Evolutionary conservation across 805 yeast genomes (phyloP).

Genomic region (Candida quercuum): DNA sequence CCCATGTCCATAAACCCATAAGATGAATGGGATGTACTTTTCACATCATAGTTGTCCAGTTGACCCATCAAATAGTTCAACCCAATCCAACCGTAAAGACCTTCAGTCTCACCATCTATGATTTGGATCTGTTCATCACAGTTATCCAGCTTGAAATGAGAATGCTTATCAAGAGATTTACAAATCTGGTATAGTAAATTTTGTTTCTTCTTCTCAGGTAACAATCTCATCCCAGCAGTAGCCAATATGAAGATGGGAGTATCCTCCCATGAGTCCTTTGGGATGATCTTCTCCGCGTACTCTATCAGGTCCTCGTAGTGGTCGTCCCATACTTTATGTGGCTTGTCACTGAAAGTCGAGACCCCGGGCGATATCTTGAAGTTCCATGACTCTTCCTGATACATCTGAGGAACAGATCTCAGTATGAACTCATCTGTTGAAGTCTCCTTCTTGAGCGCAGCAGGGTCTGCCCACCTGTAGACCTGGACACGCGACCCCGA

Average conservation of each 20-base stretch:
- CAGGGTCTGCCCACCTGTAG: conserved; percentile 69
- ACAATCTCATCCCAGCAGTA: conserved; percentile 93
- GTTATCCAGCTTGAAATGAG: conserved; percentile 46
- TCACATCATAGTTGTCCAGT: conserved; percentile 42
- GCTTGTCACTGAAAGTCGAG: conserved; percentile 54
- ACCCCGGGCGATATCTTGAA: conserved; percentile 79
- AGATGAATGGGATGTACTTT: conserved; percentile 40
- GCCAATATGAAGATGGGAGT: conserved; percentile 92
- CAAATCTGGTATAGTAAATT: conserved; percentile 60
- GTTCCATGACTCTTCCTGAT: conserved; percentile 64
- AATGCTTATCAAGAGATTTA: conserved; percentile 41
- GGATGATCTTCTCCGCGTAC: conserved; percentile 69
- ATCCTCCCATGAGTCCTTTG: conserved; percentile 46
- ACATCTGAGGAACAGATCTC: conserved; percentile 62
- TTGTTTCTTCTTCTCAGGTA: conserved; percentile 48
- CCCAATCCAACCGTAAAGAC: conserved; percentile 93
- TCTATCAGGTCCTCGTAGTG: conserved; percentile 65
- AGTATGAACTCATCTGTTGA: conserved; percentile 28
- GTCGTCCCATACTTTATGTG: conserved; percentile 56
- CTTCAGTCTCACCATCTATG: conserved; percentile 94
- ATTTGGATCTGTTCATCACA: conserved; percentile 75
- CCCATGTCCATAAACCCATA: conserved; percentile 94
- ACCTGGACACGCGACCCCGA: conserved; percentile 88
- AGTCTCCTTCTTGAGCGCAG: conserved; percentile 25
- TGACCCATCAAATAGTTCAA: conserved; percentile 77